phyloP scores from a whole-genome alignment of 495 filamentous ascomycete genomes.

The Lasiosphaeris hirsuta region DNA sequence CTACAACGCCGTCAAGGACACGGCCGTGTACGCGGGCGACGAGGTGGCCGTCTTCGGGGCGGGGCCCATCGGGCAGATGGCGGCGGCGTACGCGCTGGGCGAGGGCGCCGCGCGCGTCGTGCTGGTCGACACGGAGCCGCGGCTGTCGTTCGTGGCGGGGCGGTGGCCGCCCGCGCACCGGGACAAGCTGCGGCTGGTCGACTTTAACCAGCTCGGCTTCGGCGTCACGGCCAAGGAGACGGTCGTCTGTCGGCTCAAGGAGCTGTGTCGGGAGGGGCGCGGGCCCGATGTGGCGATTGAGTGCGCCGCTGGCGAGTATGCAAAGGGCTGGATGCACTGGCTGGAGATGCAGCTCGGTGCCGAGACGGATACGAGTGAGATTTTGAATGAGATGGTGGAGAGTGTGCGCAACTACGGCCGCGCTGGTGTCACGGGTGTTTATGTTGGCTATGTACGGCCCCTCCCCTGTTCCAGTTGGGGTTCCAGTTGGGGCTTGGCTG shows the following conservation, averaged over 20 bases:
- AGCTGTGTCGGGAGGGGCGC: constrained; percentile 59
- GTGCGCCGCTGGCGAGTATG: constrained; percentile 80
- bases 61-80: constrained; percentile 79
- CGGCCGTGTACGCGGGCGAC: constrained; percentile 73
- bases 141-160: constrained; percentile 62
- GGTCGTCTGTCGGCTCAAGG: constrained; percentile 68
- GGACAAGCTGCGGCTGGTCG: constrained; percentile 41
- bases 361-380: constrained; percentile 84
- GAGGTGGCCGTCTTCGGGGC: constrained; percentile 82
- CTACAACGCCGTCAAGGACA: constrained; percentile 81
- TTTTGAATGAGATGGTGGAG: constrained; percentile 84
- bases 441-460: constrained; percentile 69
- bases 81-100: constrained; percentile 64
- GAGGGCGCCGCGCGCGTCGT: constrained; percentile 76
- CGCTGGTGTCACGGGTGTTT: constrained; percentile 75
- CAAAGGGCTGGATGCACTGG: constrained; percentile 78
- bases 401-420: constrained; percentile 72
- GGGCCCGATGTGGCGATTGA: constrained; percentile 80
- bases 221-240: constrained; percentile 49
- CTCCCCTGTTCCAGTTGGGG: background rate
- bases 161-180: constrained; percentile 51
- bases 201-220: constrained; percentile 46
- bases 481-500: too few relatives aligned
- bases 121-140: constrained; percentile 76
- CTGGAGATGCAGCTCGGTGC: constrained; percentile 68